These are phyloP conservation scores for Aspergillus versicolor DNA, from an alignment of 2,329 filamentous ascomycete genomes.

Conservation along the genomic window DNA sequence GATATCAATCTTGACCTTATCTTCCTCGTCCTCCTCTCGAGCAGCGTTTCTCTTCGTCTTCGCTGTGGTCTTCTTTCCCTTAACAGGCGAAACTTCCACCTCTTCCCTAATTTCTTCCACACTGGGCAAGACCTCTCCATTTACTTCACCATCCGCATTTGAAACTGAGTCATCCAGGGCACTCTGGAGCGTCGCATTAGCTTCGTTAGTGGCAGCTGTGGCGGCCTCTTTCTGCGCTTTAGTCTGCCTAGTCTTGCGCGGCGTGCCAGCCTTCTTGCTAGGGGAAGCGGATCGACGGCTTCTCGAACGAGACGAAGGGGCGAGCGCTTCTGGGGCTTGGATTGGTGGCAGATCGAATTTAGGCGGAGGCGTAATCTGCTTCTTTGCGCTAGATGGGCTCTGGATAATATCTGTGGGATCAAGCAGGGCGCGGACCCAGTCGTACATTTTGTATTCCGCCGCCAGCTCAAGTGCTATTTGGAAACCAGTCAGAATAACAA, in stretches of 20 bases:
- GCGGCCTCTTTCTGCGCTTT: constrained; percentile 50
- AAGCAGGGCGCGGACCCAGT: constrained; percentile 90
- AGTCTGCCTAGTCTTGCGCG: constrained; percentile 54
- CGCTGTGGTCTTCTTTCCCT: constrained; percentile 19
- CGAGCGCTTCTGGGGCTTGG: constrained; percentile 34
- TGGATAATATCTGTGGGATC: constrained; percentile 78
- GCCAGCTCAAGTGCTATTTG: constrained; percentile 75
- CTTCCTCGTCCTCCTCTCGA: constrained; percentile 17
- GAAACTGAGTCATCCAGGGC: constrained; percentile 46
- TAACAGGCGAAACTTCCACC: constrained; percentile 23
- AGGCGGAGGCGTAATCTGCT: constrained; percentile 78
- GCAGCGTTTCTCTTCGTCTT: constrained; percentile 24
- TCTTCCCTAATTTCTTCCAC: constrained; percentile 30
- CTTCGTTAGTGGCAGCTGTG: constrained; percentile 49
- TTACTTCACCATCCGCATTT: constrained; percentile 25
- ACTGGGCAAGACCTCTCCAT: constrained; percentile 26
- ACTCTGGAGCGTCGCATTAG: constrained; percentile 49
- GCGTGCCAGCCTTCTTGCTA: constrained; percentile 51
- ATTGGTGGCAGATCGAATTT: constrained; percentile 64
- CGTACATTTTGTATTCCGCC: constrained; percentile 78
- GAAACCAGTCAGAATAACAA: constrained; percentile 13
- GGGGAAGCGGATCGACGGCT: constrained; percentile 61
- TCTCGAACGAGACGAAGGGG: constrained; percentile 45
- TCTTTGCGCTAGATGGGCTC: constrained; percentile 66
- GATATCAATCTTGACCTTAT: constrained; percentile 66